phyloP scores from a whole-genome alignment of 2,329 filamentous ascomycete species.

The Fusarium sp. region DNA sequence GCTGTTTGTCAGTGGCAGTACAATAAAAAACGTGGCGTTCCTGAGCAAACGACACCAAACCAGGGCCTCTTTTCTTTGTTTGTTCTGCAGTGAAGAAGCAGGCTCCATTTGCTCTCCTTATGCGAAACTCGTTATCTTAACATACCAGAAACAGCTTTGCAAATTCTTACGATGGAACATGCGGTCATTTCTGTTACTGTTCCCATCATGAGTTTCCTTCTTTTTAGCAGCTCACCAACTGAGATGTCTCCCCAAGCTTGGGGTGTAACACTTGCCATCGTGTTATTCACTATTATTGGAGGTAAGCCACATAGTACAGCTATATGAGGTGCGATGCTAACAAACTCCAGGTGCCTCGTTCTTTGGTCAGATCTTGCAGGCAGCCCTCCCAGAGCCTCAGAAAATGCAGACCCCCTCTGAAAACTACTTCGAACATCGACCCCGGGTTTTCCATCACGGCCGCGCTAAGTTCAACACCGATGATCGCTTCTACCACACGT shows the following conservation, averaged over 20 bases:
- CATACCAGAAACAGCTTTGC: background rate
- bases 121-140: background rate
- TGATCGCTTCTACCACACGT: background rate
- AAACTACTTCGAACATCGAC: background rate
- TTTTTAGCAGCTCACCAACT: background rate
- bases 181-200: background rate
- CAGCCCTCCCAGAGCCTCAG: background rate
- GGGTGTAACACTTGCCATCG: background rate
- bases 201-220: background rate
- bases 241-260: background rate
- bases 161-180: background rate
- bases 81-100: background rate
- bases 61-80: background rate
- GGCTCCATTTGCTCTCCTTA: background rate
- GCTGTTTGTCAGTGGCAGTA: background rate
- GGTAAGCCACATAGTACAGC: background rate
- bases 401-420: accelerated
- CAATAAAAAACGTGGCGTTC: background rate
- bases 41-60: background rate
- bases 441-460: background rate
- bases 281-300: background rate
- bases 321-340: background rate
- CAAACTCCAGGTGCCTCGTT: background rate
- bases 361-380: background rate
- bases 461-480: background rate